Base-by-base conservation (phyloP, 2,329 filamentous ascomycete species). In the Phyllosticta ampelicida region DNA sequence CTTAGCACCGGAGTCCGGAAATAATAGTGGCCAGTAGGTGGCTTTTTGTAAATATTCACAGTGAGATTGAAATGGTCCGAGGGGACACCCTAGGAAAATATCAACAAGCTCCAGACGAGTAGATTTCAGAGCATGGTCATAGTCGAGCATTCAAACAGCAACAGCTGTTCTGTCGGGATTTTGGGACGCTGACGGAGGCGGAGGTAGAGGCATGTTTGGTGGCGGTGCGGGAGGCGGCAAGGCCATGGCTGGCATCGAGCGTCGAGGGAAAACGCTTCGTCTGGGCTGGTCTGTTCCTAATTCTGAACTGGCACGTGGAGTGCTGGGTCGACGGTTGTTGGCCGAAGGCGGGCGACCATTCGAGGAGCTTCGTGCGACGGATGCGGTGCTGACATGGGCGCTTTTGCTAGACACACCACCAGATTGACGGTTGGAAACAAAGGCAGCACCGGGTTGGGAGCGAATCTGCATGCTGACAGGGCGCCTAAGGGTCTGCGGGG, bases 221-320 rank as follows among this genome's bases (percentile, higher is more conserved):
- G 76, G 75, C 3, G 75, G 75, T 5, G 72, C 74, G 3, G 75
- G 75, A 6, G 76, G 76, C 2, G 74, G 75, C 2, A 78, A 63
- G 0, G 69, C 68, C 13, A 74, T 69, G 0, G 70, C 64, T 1
- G 74, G 69, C 61, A 77, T 71, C 18, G 67, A 71, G 9, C 64
- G 65, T 60, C 70, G 61, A 63, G 66, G 60, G 64, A 56, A 65
- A 50, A 66, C 61, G 10, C 36, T 44, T n/a, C 36, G n/a, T 44
- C 51, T 57, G 9, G 30, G 55, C 3, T 58, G 55, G 23, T 44
- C 36, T 13, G 36, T 4, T n/a, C 36, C 36, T 5, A n/a, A 16
- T n/a, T 44, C 36, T 44, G 36, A 44, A 16, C 13, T 16, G 6
- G 13, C 36, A n/a, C 36, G 36, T 16, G 36, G 36, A 6, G 36